Percentiles rank a stretch among this genome's conserved stretches.
Evolutionary conservation across 129 eudicot genomes (phyloP).

Genomic region (Ambrosia artemisiifolia): DNA sequence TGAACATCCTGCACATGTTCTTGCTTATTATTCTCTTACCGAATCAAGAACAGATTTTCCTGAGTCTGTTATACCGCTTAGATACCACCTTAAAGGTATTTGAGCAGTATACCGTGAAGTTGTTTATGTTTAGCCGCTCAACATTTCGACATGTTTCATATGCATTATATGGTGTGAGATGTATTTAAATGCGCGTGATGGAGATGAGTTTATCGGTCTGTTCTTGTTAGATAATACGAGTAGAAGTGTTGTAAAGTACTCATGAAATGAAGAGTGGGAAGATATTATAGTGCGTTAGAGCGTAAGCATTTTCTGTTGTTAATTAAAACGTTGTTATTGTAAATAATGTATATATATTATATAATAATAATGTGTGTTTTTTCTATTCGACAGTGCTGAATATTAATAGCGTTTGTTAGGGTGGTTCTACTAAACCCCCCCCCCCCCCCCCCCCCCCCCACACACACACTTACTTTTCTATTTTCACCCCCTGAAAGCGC

Average conservation of each 20-base stretch:
- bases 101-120: neutral
- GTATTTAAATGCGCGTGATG: neutral
- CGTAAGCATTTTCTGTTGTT: neutral
- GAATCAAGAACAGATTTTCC: constrained; percentile 89
- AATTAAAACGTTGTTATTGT: neutral
- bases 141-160: neutral
- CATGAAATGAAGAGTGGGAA: neutral
- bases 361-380: neutral
- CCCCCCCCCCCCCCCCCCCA: too few species aligned
- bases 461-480: too few species aligned
- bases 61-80: constrained; percentile 47
- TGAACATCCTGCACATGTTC: constrained; percentile 81
- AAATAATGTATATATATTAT: neutral
- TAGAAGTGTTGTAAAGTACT: neutral
- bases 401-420: neutral
- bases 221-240: neutral
- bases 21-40: constrained; percentile 84
- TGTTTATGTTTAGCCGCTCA: neutral
- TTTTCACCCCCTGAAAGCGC: too few species aligned
- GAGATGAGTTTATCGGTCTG: neutral
- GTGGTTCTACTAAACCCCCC: too few species aligned
- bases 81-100: constrained; percentile 9
- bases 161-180: neutral
- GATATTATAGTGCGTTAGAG: neutral
- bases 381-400: neutral